Evolutionary conservation across 2,329 filamentous ascomycete genomes (phyloP), one percentile per base, ranked within the genome.

Genomic region (Lachnellula hyalina): DNA sequence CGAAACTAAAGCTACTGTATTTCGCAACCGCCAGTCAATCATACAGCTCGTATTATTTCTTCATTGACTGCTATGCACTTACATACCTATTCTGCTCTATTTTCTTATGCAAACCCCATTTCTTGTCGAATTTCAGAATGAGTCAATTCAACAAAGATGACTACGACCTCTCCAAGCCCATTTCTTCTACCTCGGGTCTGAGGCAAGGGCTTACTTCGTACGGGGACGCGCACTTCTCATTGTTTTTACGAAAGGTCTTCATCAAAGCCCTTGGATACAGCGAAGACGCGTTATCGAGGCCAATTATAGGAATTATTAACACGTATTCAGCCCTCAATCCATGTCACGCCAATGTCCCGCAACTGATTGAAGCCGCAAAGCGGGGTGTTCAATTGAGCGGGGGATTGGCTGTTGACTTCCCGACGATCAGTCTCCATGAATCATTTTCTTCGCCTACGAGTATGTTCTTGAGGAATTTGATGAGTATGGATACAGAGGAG

Each of bases 401-500:
- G 2, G 87, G 85, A 0, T 69, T 90, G 28, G 83, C 86, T 0
- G 77, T 90, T 21, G 85, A 89, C 38, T 90, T 90, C 60, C 86
- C 86, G 0, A 90, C 86, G 0, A 89, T 90, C 52, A 87, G 83
- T 58, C 66, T 90, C 0, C 83, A 86, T 61, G 86, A 90, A 74
- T 79, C 76, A 2, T 90, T 90, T 65, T 77, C 86, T 0, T 74
- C 78, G 45, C 86, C 86, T 2, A 89, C 86, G 4, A 89, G 85
- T 71, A 89, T 90, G 87, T 89, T 83, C 53, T 65, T 90, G 47
- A 71, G 87, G 34, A 90, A 90, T 60, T 65, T 90, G 54, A 90
- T 90, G 86, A 85, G 83, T 61, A 88, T 90, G 84, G 87, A 90
- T 65, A 90, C 87, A 0, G 87, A 90, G 68, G 86, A 90, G 72